A percentile compares a stretch with the other conserved stretches of the same genome.
phyloP scores from a whole-genome alignment of 805 yeast genomes.

The Kluyveromyces nonfermentans region DNA sequence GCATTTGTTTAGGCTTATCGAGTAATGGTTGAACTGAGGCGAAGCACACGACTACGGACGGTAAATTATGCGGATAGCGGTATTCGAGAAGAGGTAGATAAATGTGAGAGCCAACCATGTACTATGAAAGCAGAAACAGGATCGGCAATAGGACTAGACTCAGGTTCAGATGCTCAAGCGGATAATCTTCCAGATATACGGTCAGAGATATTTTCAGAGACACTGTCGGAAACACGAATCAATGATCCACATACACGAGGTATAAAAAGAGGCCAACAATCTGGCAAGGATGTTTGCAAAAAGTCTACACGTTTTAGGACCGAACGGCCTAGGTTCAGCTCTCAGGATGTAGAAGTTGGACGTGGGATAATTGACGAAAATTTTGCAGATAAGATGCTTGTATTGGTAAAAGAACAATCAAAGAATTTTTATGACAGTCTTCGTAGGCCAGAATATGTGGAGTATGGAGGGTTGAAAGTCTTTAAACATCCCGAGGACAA shows the following conservation, averaged over 20 bases:
- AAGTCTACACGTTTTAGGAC: background rate
- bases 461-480: constrained; percentile 12
- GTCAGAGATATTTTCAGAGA: no score
- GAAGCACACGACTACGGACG: background rate
- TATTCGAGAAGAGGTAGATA: background rate
- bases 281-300: background rate
- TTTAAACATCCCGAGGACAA: constrained; percentile 17
- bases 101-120: background rate
- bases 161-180: no score
- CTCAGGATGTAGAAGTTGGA: background rate
- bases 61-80: background rate
- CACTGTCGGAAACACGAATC: no score
- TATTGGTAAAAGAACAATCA: constrained; percentile 11
- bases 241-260: background rate
- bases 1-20: background rate
- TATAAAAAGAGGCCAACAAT: background rate
- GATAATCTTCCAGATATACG: no score
- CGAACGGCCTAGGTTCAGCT: background rate
- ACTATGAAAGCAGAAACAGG: background rate
- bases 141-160: no score
- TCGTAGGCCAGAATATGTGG: constrained; percentile 12
- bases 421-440: constrained; percentile 12
- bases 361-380: background rate
- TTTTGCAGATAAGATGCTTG: constrained; percentile 3
- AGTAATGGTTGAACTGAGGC: background rate